Evolutionary conservation across 192 early-diverging fungal species (phyloP).

Genomic region (Coemansia sp.): DNA sequence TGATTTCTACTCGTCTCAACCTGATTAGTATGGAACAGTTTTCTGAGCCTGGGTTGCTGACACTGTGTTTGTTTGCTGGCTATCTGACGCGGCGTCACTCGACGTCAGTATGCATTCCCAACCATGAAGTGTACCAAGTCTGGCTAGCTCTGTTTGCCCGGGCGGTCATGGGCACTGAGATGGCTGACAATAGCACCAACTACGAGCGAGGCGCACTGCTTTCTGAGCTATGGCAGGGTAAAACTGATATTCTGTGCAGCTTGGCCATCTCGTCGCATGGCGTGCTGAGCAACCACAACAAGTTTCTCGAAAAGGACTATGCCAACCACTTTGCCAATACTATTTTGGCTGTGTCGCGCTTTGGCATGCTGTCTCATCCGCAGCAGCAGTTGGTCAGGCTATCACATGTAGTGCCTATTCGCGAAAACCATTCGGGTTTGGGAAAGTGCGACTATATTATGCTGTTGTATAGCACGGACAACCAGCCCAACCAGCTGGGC

Average conservation of each 20-base stretch:
- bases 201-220: conserved; percentile 21
- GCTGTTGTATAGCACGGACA: conserved; percentile 19
- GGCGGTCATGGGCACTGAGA: conserved; percentile 15
- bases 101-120: conserved; percentile 30
- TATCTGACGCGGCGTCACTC: conserved; percentile 14
- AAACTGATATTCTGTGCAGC: conserved; percentile 16
- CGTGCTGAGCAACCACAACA: conserved; percentile 42
- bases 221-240: conserved; percentile 21
- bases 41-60: conserved; percentile 20
- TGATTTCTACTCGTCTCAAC: conserved; percentile 9
- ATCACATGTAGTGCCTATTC: conserved; percentile 16
- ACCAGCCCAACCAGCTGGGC: conserved; percentile 34
- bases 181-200: conserved; percentile 21
- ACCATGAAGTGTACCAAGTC: conserved; percentile 27
- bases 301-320: conserved; percentile 34
- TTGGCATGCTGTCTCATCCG: conserved; percentile 37
- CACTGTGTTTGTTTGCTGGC: conserved; percentile 13
- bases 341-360: conserved; percentile 25
- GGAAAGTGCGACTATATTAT: conserved; percentile 18
- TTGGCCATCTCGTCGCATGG: conserved; percentile 32
- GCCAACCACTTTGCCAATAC: conserved; percentile 44
- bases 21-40: conserved; percentile 18
- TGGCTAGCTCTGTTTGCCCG: conserved; percentile 29
- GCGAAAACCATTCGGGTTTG: conserved; percentile 13
- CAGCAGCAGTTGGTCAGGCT: conserved; percentile 18